Conservation (phyloP, 2,329 filamentous ascomycete species). For the Ophiostoma novo-ulmi region DNA sequence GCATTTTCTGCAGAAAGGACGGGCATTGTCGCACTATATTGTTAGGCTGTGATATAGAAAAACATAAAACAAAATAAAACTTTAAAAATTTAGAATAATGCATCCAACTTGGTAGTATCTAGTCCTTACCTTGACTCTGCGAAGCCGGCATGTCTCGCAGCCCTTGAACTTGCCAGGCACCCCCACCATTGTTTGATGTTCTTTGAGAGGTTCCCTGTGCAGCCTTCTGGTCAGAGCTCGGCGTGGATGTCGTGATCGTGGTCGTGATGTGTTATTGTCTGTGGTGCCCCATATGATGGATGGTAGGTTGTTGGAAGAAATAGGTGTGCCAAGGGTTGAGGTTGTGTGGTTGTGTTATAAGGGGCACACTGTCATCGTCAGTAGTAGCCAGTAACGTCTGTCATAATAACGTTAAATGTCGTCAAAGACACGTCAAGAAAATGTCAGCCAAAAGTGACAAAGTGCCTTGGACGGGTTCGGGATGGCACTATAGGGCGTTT, state of each 20-base stretch:
- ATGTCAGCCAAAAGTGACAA: background rate
- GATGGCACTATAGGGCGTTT: background rate
- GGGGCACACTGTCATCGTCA: background rate
- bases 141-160: constrained; percentile 56
- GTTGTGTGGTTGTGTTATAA: background rate
- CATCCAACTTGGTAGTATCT: too few relatives aligned
- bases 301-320: background rate
- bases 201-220: background rate
- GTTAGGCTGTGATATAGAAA: background rate
- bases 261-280: background rate
- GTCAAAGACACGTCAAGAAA: background rate
- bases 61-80: background rate
- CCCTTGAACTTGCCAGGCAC: constrained; percentile 61
- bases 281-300: background rate
- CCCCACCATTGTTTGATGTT: constrained; percentile 47
- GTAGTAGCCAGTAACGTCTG: background rate
- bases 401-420: background rate
- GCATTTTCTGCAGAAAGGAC: constrained; percentile 58
- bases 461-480: background rate
- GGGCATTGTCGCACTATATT: constrained; percentile 55
- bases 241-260: background rate
- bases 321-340: background rate
- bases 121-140: constrained; percentile 52
- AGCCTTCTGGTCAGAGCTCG: background rate
- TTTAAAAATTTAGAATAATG: background rate